phyloP scores from a whole-genome alignment of 345 rosid species.

The Arabidopsis suecica region DNA sequence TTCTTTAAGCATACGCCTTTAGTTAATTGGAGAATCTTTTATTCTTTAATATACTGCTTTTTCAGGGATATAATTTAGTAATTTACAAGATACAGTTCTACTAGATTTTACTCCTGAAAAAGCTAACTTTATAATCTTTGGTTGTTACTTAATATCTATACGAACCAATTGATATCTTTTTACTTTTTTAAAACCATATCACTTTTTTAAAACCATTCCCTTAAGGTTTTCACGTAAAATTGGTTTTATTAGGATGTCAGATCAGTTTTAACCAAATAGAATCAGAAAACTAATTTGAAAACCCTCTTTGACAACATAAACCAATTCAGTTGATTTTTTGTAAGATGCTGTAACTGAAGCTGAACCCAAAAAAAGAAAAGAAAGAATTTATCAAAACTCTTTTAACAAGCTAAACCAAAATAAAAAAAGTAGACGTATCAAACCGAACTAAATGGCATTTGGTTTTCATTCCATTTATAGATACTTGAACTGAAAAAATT shows the following conservation, averaged over 20 bases:
- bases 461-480: background rate
- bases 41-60: slow-evolving; percentile 20
- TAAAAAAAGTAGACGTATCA: background rate
- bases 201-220: no score
- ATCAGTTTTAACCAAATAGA: no score
- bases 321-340: no score
- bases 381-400: no score
- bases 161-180: background rate
- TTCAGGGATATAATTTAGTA: slow-evolving; percentile 18
- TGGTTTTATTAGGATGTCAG: no score
- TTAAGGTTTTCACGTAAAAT: no score
- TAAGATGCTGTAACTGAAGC: no score
- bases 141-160: slow-evolving; percentile 2
- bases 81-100: slow-evolving; percentile 20
- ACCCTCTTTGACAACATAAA: no score
- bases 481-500: background rate
- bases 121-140: background rate
- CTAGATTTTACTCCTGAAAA: slow-evolving; percentile 27
- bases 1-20: slow-evolving; percentile 36
- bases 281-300: no score
- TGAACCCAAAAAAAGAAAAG: no score
- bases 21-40: slow-evolving; percentile 26
- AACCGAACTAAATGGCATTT: background rate
- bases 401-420: no score
- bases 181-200: no score